phyloP scores from a whole-genome alignment of 2,329 filamentous ascomycete genomes.

The Calonectria hongkongensis region DNA sequence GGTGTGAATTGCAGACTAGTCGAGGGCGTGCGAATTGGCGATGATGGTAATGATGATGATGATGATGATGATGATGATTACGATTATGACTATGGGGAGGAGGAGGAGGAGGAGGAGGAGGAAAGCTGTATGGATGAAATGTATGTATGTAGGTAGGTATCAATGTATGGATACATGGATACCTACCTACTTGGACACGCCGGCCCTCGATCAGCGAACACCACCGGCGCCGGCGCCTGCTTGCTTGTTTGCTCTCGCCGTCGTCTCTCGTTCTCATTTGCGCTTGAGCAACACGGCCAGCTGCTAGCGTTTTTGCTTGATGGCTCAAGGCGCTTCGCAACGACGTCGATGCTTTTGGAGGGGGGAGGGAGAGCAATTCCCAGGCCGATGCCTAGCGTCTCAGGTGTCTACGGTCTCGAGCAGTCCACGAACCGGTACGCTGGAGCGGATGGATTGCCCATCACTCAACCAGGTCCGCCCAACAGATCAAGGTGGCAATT shows the following conservation, averaged over 20 bases:
- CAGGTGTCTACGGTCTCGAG: slow-evolving; percentile 43
- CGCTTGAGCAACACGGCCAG: slow-evolving; percentile 17
- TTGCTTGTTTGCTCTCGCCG: slow-evolving; percentile 37
- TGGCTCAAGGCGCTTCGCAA: background rate
- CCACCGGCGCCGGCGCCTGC: slow-evolving; percentile 40
- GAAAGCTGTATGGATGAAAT: slow-evolving; percentile 36
- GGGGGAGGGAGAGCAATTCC: slow-evolving; percentile 15
- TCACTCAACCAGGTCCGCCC: slow-evolving; percentile 37
- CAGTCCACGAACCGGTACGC: slow-evolving; percentile 48
- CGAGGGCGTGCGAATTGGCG: background rate
- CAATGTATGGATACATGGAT: slow-evolving; percentile 11
- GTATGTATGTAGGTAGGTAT: too few relatives aligned
- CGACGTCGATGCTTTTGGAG: background rate
- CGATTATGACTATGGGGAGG: too few relatives aligned
- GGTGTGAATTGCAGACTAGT: slow-evolving; percentile 6
- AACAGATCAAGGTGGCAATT: slow-evolving; percentile 19
- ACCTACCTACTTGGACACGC: slow-evolving; percentile 34
- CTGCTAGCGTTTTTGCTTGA: slow-evolving; percentile 13
- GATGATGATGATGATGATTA: background rate
- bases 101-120: background rate
- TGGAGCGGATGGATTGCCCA: slow-evolving; percentile 45
- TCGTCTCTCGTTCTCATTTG: slow-evolving; percentile 23
- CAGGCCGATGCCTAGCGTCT: slow-evolving; percentile 38
- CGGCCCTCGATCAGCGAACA: slow-evolving; percentile 45
- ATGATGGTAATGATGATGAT: background rate